A percentile compares a stretch with the other conserved stretches of the same genome.
Conservation (phyloP, 1,284 basidiomycete species). For the Malassezia pachydermatis region DNA sequence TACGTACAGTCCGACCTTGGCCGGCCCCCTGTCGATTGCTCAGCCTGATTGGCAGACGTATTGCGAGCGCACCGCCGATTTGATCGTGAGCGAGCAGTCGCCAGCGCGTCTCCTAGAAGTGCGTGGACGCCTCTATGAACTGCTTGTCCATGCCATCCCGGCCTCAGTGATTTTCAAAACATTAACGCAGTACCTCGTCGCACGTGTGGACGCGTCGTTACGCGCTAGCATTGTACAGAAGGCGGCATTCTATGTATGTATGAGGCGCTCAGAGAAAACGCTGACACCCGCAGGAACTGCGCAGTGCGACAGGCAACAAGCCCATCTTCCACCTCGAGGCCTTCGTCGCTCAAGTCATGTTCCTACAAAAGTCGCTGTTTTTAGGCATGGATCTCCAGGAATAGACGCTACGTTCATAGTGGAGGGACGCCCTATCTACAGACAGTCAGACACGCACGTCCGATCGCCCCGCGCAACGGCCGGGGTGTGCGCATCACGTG, state of each 20-base stretch:
- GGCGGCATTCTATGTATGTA: constrained; percentile 78
- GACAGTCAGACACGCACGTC: no score
- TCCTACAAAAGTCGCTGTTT: constrained; percentile 39
- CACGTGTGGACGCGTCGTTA: constrained; percentile 62
- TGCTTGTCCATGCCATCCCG: constrained; percentile 96
- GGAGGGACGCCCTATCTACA: no score
- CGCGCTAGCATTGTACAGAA: constrained; percentile 36
- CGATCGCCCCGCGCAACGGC: no score
- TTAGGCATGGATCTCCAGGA: constrained; percentile 24
- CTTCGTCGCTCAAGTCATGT: constrained; percentile 46
- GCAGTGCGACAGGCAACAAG: constrained; percentile 37
- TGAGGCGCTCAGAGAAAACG: no score
- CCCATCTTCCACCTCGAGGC: constrained; percentile 47
- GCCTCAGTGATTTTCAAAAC: constrained; percentile 55
- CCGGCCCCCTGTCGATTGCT: constrained; percentile 62
- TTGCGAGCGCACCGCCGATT: constrained; percentile 80
- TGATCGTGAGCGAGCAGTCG: constrained; percentile 85
- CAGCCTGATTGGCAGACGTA: constrained; percentile 99
- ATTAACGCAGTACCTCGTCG: constrained; percentile 66
- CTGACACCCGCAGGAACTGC: constrained; percentile 51
- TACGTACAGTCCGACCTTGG: constrained; percentile 25
- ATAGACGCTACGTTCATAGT: not conserved
- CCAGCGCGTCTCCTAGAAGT: constrained; percentile 84
- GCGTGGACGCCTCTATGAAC: constrained; percentile 82
- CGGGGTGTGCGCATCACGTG: no score